Evolutionary conservation across 2,329 filamentous ascomycete species (phyloP).

Genomic region (Xylariales sp.): DNA sequence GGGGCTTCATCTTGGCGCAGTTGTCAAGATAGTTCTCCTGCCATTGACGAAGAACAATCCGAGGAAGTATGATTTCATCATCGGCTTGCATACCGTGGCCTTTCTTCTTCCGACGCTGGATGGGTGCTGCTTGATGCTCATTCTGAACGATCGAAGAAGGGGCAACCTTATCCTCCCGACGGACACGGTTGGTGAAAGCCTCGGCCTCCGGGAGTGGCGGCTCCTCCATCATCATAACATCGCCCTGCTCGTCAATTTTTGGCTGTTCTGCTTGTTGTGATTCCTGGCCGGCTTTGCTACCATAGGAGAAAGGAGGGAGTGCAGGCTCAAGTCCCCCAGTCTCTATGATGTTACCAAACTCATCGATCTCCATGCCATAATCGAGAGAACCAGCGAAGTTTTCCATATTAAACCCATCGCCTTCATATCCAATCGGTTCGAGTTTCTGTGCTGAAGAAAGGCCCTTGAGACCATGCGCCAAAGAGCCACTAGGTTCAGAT

Average conservation of each 20-base stretch:
- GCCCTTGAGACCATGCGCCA: constrained; percentile 19
- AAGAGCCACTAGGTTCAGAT: constrained; percentile 12
- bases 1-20: constrained; percentile 30
- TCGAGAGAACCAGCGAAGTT: constrained; percentile 32
- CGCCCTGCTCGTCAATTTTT: constrained; percentile 23
- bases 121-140: constrained; percentile 5
- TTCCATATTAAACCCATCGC: constrained; percentile 27
- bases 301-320: constrained; percentile 36
- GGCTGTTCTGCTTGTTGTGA: constrained; percentile 8
- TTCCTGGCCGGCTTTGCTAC: constrained; percentile 9
- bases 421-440: constrained; percentile 12
- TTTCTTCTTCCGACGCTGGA: constrained; percentile 21
- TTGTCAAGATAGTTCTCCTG: constrained; percentile 41
- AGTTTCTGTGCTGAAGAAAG: constrained; percentile 22
- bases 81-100: constrained; percentile 19
- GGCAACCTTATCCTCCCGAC: not conserved
- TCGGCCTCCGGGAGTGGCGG: constrained; percentile 32
- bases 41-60: constrained; percentile 35
- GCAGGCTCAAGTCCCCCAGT: constrained; percentile 20
- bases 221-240: constrained; percentile 32
- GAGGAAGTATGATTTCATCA: constrained; percentile 28
- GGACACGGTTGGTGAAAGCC: constrained; percentile 22
- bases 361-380: constrained; percentile 46
- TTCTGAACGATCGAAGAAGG: constrained; percentile 1
- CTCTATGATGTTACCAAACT: constrained; percentile 43